Base-by-base conservation (phyloP, 441 rosid genomes). In the Metrosideros polymorpha region DNA sequence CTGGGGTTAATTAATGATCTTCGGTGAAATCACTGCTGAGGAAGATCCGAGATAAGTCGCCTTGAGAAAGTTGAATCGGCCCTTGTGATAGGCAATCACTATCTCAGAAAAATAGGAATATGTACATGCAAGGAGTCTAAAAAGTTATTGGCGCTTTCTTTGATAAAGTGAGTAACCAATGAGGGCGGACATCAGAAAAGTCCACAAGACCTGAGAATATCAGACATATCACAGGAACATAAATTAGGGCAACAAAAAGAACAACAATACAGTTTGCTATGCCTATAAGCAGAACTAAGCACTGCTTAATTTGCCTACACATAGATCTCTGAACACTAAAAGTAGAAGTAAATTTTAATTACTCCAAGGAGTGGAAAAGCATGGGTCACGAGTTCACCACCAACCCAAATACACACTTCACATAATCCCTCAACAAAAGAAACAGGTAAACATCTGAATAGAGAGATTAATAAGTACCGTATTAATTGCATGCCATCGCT, bases 101-200 rank as follows among this genome's bases (percentile, higher is more conserved):
- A 35, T 66, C 45, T 4, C 6, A 35, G n/a, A 9, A 66, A 66
- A 35, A 66, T 35, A 71, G 79, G 47, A 6, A 10, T 22, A 71
- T 71, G 79, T 71, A 71, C 79, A 35, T 3, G 79, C 79, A 24
- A 39, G 79, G n/a, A 71, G 47, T 30, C 43, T 6, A 10, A 57
- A 9, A 10, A 25, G 85, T 93, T 90, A 96, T 45, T 88, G 97
- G 57, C 94, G 97, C 93, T 91, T 96, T 92, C 97, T 92, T 88
- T 94, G 99, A 93, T 98, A 98, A 89, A 98, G 98, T 24, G 99
- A 94, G 90, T 97, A 97, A 61, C 99, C 99, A 89, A 97, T 95
- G 66, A 97, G 92, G 35, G 99, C 98, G 84, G 99, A 98, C 99
- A 98, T 98, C 85, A 97, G 86, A 90, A 98, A 97, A 5, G 99